Base-by-base conservation (phyloP, 306 rosid genomes). In the Parietaria judaica region DNA sequence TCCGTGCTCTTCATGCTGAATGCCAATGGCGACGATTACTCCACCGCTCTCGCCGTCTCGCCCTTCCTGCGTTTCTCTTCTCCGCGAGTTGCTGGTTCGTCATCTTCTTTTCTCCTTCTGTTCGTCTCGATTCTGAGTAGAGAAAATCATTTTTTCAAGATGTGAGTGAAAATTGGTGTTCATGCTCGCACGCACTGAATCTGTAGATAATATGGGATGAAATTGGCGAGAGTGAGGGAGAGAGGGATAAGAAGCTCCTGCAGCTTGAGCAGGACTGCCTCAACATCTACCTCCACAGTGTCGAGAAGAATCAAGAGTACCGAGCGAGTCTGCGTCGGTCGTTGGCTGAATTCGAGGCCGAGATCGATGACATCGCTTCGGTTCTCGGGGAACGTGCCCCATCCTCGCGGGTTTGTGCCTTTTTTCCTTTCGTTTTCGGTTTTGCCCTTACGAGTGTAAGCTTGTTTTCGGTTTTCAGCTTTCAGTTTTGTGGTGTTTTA, bases 261-360 rank as follows among this genome's bases (percentile, higher is more conserved):
- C 89, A 91, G 76, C 85, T 91, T 14, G 95, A 91, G 86, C 89
- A 88, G 71, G 96, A 88, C 47, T 91, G 98, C 72, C 96, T 85
- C 16, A 77, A 88, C 49, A 88, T 91, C 51, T 91, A 91, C 75
- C 80, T 84, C 17, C 78, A 65, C 61, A 91, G 77, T 74, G 95
- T 91, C 35, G 95, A 91, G 58, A 74, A 75, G 65, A 83, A 89
- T 5, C 80, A 96, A 68, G 83, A 80, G 84, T 71, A 80, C 80
- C 80, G 75, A 80, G 85, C 92, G 10, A 85, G 80, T 17, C 71
- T 91, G 72, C 71, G 69, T 59, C 83, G 69, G 69, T 80, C 73
- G 51, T 66, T 91, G 69, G 84, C 76, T 16, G 90, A 88, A 11
- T 78, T 83, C 38, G 86, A 88, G 74, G 68, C 81, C 11, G 95